Evolutionary conservation across 768 basidiomycete species (phyloP).

Genomic region (Naganishia kalamii): DNA sequence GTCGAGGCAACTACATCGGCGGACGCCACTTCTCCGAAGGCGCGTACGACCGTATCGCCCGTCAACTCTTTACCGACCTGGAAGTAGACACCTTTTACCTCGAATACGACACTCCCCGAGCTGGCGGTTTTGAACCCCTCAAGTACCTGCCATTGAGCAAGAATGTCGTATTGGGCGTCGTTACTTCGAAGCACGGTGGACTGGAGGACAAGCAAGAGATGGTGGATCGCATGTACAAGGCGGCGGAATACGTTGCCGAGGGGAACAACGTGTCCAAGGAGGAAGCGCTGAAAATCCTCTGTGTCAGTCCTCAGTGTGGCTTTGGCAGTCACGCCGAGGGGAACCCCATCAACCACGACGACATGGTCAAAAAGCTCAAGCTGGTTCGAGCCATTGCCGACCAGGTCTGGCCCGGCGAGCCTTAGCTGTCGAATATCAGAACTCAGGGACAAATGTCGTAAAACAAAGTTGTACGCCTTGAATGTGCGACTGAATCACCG

Average conservation of each 20-base stretch:
- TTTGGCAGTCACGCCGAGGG: slow-evolving; percentile 60
- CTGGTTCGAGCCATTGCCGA: slow-evolving; percentile 36
- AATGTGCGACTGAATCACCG: no score
- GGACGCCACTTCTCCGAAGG: slow-evolving; percentile 33
- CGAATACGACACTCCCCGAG: slow-evolving; percentile 41
- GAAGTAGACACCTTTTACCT: slow-evolving; percentile 35
- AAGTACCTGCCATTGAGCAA: slow-evolving; percentile 34
- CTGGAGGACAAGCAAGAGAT: slow-evolving; percentile 55
- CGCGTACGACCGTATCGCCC: slow-evolving; percentile 42
- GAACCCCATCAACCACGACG: slow-evolving; percentile 54
- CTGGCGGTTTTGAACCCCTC: slow-evolving; percentile 38
- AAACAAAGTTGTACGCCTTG: not conserved
- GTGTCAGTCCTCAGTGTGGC: slow-evolving; percentile 61
- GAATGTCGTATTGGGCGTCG: slow-evolving; percentile 35
- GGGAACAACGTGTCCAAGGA: slow-evolving; percentile 52
- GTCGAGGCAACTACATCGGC: slow-evolving; percentile 34
- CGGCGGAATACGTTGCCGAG: slow-evolving; percentile 52
- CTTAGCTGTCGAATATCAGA: not conserved
- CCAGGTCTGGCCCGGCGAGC: slow-evolving; percentile 28
- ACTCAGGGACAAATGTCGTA: not conserved
- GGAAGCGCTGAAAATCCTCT: slow-evolving; percentile 55
- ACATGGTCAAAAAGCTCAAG: slow-evolving; percentile 53
- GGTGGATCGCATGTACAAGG: slow-evolving; percentile 54
- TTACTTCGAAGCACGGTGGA: slow-evolving; percentile 44
- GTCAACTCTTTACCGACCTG: slow-evolving; percentile 36